These are phyloP conservation scores for Schizothecium vesticola DNA, from an alignment of 495 filamentous ascomycete genomes.

Conservation along the genomic window DNA sequence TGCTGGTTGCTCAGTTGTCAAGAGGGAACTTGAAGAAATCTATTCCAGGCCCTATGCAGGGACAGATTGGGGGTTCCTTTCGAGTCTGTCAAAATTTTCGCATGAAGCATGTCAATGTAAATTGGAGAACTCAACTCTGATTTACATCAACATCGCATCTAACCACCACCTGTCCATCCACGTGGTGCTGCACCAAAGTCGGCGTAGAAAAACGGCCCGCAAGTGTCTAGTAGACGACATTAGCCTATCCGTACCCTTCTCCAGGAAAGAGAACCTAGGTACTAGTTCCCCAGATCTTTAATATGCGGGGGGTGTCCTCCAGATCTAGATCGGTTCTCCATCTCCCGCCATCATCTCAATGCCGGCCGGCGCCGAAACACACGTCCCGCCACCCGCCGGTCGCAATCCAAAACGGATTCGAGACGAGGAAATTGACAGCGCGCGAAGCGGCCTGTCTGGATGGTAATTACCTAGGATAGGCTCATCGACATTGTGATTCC, in stretches of 20 bases:
- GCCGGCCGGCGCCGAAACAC: background rate
- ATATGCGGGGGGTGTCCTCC: background rate
- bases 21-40: too few relatives aligned
- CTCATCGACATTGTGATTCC: background rate
- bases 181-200: background rate
- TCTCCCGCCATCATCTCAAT: background rate
- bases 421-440: too few relatives aligned
- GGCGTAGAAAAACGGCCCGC: background rate
- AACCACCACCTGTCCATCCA: background rate
- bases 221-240: background rate
- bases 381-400: background rate
- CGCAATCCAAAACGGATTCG: background rate
- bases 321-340: background rate
- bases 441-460: background rate
- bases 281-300: background rate
- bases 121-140: too few relatives aligned
- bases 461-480: background rate
- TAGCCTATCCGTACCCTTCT: background rate
- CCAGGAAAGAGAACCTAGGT: too few relatives aligned
- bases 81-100: too few relatives aligned
- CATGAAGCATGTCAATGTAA: too few relatives aligned
- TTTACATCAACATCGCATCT: too few relatives aligned
- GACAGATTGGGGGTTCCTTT: too few relatives aligned
- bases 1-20: too few relatives aligned
- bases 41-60: too few relatives aligned